phyloP scores from a whole-genome alignment of 2,329 filamentous ascomycete species.

The Xylaria digitata region DNA sequence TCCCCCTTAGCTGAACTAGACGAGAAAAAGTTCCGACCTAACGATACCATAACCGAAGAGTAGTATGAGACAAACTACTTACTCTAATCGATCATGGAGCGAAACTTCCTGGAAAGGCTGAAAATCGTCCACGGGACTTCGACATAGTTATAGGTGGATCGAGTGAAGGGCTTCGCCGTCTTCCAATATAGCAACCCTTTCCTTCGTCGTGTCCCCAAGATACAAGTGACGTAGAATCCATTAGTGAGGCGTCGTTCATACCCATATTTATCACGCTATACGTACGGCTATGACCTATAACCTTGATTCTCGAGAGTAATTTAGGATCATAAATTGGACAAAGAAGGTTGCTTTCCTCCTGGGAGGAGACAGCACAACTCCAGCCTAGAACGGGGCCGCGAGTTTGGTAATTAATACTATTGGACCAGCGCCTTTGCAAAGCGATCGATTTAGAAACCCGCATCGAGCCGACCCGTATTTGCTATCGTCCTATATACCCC shows the following conservation, averaged over 20 bases:
- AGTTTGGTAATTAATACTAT: neutral
- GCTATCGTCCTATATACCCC: too few species aligned
- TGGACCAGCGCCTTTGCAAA: neutral
- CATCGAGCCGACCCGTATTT: neutral
- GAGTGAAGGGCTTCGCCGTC: neutral
- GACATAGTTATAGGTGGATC: neutral
- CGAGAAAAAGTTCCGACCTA: neutral
- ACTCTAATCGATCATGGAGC: neutral
- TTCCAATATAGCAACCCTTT: neutral
- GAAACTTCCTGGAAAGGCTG: neutral
- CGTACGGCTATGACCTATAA: neutral
- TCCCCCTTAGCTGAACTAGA: neutral
- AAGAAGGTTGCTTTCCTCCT: neutral
- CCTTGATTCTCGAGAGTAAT: neutral
- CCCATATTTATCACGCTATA: neutral
- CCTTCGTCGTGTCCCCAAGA: neutral
- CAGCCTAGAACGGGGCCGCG: neutral
- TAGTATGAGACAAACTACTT: neutral
- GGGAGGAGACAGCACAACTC: neutral
- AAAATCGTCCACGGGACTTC: neutral
- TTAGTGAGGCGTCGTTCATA: neutral
- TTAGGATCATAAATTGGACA: too few species aligned
- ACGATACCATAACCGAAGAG: neutral
- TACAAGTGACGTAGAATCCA: neutral
- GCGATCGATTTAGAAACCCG: neutral